Base-by-base conservation (phyloP, 1,284 basidiomycete genomes). In the Microbotryomycetes sp. region DNA sequence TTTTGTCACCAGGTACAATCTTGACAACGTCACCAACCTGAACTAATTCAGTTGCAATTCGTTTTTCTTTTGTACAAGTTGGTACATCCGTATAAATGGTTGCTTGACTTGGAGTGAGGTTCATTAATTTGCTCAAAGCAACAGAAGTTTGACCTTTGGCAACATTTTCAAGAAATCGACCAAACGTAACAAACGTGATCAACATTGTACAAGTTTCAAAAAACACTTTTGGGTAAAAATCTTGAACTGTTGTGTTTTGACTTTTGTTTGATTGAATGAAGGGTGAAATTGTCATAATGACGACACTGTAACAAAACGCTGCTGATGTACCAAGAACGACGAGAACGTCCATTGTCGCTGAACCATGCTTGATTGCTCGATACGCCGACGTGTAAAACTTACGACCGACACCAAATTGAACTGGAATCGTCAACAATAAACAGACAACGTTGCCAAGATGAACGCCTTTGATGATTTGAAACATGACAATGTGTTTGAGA, bases 191-290 rank as follows among this genome's bases (percentile, higher is more conserved):
- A 74, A 98, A 98, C 77, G 87, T 92, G 81, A 99, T 89, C 61
- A 99, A 80, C 96, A 98, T 98, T 19, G 93, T 96, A 71, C 89
- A 93, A 1, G 96, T 98, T 78, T 99, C 96, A 78, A 98, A 98
- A 79, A 97, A 98, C 31, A 92, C 85, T 73, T 88, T 83, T 0
- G 96, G 94, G 42, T 83, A 85, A 74, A 82, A 89, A 58, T 83
- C 82, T 0, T 84, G 80, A n/a, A n/a, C n/a, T n/a, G n/a, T n/a
- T n/a, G n/a, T n/a, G n/a, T n/a, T n/a, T n/a, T n/a, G n/a, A n/a
- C n/a, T n/a, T n/a, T n/a, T n/a, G 5, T 67, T 70, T 45, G 84
- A 81, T 3, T 78, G 74, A 71, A 84, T 82, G 23, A 68, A 59
- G 77, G 87, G 84, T 25, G 84, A 79, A 36, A 86, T 84, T 51